Percentiles rank a stretch among this genome's conserved stretches.
These are phyloP conservation scores for Suhomyces sp. DNA, from an alignment of 805 yeast genomes.

Conservation along the genomic window DNA sequence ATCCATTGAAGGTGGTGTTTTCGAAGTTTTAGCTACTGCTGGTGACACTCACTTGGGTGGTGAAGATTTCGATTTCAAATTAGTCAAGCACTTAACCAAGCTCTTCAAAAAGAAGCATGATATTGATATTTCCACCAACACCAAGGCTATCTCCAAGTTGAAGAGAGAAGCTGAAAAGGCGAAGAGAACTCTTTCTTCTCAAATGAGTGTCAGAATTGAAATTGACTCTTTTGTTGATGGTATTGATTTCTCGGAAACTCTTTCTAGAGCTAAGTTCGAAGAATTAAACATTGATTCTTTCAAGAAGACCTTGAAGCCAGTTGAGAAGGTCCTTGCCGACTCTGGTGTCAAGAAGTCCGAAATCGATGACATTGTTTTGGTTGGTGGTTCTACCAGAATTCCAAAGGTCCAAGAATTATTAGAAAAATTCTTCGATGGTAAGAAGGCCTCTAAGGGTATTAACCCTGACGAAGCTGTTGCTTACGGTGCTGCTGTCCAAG, in stretches of 20 bases:
- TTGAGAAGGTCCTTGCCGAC: conserved; percentile 47
- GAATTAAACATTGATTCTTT: conserved; percentile 46
- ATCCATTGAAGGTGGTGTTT: conserved; percentile 48
- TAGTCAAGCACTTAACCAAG: conserved; percentile 43
- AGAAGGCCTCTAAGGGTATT: conserved; percentile 49
- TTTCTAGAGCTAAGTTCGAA: conserved; percentile 49
- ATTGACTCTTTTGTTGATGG: conserved; percentile 50
- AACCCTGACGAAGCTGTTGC: conserved; percentile 54
- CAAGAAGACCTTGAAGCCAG: conserved; percentile 48
- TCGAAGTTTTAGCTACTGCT: conserved; percentile 48
- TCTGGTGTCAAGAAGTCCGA: conserved; percentile 46
- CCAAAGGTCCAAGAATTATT: conserved; percentile 50
- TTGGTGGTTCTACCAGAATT: conserved; percentile 52
- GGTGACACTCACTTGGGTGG: conserved; percentile 55
- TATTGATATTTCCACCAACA: conserved; percentile 40
- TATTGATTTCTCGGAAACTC: conserved; percentile 47
- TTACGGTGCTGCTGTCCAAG: conserved; percentile 92
- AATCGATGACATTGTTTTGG: conserved; percentile 47
- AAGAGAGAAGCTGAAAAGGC: conserved; percentile 52
- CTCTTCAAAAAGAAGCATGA: conserved; percentile 47
- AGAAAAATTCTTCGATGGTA: conserved; percentile 46
- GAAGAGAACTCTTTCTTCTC: conserved; percentile 48
- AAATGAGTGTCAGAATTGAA: conserved; percentile 43
- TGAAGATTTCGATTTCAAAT: conserved; percentile 48
- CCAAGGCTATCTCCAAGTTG: conserved; percentile 45